Conservation (phyloP, 441 rosid genomes). For the Viola pubescens region DNA sequence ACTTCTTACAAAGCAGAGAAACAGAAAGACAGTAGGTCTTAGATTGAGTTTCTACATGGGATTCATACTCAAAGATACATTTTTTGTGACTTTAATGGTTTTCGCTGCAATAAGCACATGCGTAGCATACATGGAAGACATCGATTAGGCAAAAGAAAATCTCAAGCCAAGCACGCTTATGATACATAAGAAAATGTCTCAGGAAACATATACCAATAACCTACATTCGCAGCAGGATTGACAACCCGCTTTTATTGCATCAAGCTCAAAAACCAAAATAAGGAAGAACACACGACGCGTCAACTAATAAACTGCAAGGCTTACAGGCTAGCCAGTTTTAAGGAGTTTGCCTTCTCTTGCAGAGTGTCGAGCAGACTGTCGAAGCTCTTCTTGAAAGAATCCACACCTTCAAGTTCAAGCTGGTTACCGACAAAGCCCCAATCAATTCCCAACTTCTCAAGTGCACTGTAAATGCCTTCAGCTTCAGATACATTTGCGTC, state of each 20-base stretch:
- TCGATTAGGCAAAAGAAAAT: neutral
- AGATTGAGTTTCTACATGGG: too few species aligned
- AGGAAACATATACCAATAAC: slow-evolving; percentile 16
- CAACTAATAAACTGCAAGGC: slow-evolving; percentile 25
- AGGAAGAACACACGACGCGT: neutral
- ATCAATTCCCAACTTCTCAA: slow-evolving; percentile 91
- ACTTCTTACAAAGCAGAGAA: too few species aligned
- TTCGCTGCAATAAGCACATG: neutral
- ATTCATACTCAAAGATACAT: too few species aligned
- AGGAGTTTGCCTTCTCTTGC: slow-evolving; percentile 91
- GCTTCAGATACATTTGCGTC: slow-evolving; percentile 85
- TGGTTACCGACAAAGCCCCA: slow-evolving; percentile 78
- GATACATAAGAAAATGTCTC: slow-evolving; percentile 19
- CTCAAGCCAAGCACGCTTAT: slow-evolving; percentile 13
- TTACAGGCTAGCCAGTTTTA: slow-evolving; percentile 64
- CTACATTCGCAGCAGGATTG: slow-evolving; percentile 20
- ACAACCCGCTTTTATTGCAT: slow-evolving; percentile 30
- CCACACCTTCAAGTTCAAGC: slow-evolving; percentile 88
- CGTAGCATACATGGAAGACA: neutral
- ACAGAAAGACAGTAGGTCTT: too few species aligned
- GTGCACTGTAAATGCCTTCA: slow-evolving; percentile 87
- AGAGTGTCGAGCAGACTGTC: slow-evolving; percentile 87
- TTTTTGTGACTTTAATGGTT: neutral
- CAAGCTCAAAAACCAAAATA: slow-evolving; percentile 4
- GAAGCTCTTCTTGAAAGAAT: slow-evolving; percentile 87